Percentiles rank a stretch among this genome's conserved stretches.
phyloP scores from a whole-genome alignment of 805 yeast genomes.

The Limtongozyma cylindracea region DNA sequence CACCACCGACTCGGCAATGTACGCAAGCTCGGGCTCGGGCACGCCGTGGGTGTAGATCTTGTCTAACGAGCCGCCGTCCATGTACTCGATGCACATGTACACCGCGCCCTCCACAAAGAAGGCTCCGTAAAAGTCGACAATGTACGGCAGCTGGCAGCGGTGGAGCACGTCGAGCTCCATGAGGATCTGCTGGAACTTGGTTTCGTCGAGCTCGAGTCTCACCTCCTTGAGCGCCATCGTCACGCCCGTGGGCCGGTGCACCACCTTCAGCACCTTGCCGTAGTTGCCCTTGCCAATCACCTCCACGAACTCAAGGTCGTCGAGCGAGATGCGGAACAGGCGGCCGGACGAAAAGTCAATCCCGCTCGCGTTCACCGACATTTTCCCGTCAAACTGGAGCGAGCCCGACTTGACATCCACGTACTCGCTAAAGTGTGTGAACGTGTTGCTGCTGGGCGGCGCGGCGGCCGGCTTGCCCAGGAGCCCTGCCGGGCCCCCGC shows the following conservation, averaged over 20 bases:
- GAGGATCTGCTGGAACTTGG: constrained; percentile 79
- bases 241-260: constrained; percentile 81
- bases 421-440: constrained; percentile 68
- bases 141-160: constrained; percentile 71
- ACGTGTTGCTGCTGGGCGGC: constrained; percentile 17
- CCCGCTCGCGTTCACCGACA: constrained; percentile 78
- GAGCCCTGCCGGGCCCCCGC: neutral
- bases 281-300: constrained; percentile 92
- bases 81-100: constrained; percentile 92
- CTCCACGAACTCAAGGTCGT: constrained; percentile 58
- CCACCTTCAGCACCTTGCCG: constrained; percentile 83
- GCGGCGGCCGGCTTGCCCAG: neutral
- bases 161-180: constrained; percentile 93
- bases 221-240: constrained; percentile 97
- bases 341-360: constrained; percentile 78
- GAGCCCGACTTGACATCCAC: constrained; percentile 85
- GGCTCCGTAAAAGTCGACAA: constrained; percentile 94
- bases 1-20: constrained; percentile 57
- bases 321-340: constrained; percentile 64
- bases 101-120: constrained; percentile 95
- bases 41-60: constrained; percentile 40
- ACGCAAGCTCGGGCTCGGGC: constrained; percentile 60
- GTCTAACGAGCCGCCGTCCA: constrained; percentile 92
- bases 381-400: constrained; percentile 78
- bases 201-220: constrained; percentile 73